phyloP scores from a whole-genome alignment of 345 rosid species.

The Chamaenerion angustifolium region DNA sequence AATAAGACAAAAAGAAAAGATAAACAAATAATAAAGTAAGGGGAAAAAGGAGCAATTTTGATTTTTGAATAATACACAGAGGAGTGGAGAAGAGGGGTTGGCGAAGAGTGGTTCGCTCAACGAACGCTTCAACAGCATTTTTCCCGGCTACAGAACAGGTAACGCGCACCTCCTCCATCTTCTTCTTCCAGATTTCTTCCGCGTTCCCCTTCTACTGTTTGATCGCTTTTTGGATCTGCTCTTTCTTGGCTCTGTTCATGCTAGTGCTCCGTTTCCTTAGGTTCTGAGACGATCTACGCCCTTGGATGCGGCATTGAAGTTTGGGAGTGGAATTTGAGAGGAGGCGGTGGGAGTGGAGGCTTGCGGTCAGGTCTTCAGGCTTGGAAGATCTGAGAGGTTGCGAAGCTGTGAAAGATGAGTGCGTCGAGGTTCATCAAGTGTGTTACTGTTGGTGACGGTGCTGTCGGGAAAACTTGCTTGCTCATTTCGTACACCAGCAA shows the following conservation, averaged over 20 bases:
- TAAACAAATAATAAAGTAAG: too few relatives aligned
- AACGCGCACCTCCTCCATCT: background rate
- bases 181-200: background rate
- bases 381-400: constrained; percentile 8
- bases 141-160: constrained; percentile 10
- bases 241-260: background rate
- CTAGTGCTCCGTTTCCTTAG: background rate
- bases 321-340: background rate
- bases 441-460: constrained; percentile 95
- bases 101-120: background rate
- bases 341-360: constrained; percentile 3
- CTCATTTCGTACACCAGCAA: constrained; percentile 94
- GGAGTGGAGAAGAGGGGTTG: too few relatives aligned
- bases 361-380: constrained; percentile 6
- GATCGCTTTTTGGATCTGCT: background rate
- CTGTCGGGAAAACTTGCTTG: constrained; percentile 92
- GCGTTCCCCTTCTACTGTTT: background rate
- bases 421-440: constrained; percentile 96
- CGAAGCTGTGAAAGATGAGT: constrained; percentile 31
- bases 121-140: constrained; percentile 17
- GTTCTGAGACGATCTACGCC: background rate
- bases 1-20: too few relatives aligned
- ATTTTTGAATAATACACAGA: too few relatives aligned
- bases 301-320: constrained; percentile 6
- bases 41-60: too few relatives aligned